phyloP scores from a whole-genome alignment of 306 rosid genomes.

The Cicer arietinum region DNA sequence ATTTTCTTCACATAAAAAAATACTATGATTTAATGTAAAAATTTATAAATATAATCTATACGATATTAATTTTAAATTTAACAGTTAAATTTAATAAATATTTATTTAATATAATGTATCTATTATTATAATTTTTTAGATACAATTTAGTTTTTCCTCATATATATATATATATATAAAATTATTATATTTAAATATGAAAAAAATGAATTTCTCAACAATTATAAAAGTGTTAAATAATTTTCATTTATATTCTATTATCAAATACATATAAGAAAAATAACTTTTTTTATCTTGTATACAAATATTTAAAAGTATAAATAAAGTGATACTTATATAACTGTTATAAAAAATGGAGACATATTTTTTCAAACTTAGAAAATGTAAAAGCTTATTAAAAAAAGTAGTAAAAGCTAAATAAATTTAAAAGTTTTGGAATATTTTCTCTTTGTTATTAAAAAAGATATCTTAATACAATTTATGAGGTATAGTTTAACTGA shows the following conservation, averaged over 20 bases:
- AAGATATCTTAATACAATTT: too few species aligned
- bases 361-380: background rate
- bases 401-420: background rate
- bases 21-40: too few species aligned
- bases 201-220: background rate
- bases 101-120: too few species aligned
- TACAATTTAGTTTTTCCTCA: background rate
- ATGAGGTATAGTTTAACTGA: too few species aligned
- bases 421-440: background rate
- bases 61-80: too few species aligned
- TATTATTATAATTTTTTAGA: too few species aligned
- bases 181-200: constrained; percentile 5
- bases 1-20: too few species aligned
- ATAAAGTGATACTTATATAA: background rate
- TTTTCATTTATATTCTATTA: background rate
- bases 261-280: background rate
- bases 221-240: background rate
- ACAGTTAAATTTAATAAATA: too few species aligned
- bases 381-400: background rate
- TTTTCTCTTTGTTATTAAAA: background rate
- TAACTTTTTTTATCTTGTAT: background rate
- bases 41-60: too few species aligned
- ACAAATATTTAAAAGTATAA: background rate
- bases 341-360: background rate
- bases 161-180: background rate